These are phyloP conservation scores for Draba incana DNA, from an alignment of 345 rosid genomes.

Conservation along the genomic window DNA sequence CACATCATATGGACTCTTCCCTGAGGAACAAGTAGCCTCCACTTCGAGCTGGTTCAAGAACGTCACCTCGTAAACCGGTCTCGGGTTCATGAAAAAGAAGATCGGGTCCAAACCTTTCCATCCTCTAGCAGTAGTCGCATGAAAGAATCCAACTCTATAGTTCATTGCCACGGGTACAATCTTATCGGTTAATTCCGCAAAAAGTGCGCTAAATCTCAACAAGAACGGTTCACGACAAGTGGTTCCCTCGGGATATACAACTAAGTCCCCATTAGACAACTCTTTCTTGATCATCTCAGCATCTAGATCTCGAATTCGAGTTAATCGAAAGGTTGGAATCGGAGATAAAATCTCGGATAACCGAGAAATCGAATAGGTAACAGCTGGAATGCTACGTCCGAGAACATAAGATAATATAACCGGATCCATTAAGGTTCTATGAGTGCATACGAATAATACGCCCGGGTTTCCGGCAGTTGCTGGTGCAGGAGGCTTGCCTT, in stretches of 20 bases:
- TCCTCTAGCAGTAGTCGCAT: constrained; percentile 91
- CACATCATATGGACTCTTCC: constrained; percentile 89
- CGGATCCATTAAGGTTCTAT: constrained; percentile 93
- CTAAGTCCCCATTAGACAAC: constrained; percentile 68
- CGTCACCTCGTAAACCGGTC: constrained; percentile 87
- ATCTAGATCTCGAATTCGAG: constrained; percentile 70
- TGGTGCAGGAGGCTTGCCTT: constrained; percentile 73
- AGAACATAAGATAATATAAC: constrained; percentile 76
- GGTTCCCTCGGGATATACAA: constrained; percentile 91
- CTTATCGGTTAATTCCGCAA: constrained; percentile 79
- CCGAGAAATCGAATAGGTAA: constrained; percentile 82
- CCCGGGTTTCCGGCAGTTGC: constrained; percentile 49
- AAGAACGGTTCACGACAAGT: constrained; percentile 93
- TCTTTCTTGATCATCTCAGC: constrained; percentile 63
- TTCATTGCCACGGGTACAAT: constrained; percentile 96
- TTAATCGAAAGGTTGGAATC: constrained; percentile 79
- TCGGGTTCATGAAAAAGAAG: constrained; percentile 94
- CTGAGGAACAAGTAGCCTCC: constrained; percentile 88
- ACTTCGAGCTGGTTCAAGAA: constrained; percentile 79
- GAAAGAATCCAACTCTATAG: constrained; percentile 89
- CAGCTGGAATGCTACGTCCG: constrained; percentile 78
- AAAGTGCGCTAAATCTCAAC: constrained; percentile 80
- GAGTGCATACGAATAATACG: constrained; percentile 87
- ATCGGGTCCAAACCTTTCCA: constrained; percentile 91
- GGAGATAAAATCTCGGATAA: constrained; percentile 84